Percentiles rank a stretch among this genome's conserved stretches.
Conservation (phyloP, 2,329 filamentous ascomycete species). For the Beauveria medogensis region DNA sequence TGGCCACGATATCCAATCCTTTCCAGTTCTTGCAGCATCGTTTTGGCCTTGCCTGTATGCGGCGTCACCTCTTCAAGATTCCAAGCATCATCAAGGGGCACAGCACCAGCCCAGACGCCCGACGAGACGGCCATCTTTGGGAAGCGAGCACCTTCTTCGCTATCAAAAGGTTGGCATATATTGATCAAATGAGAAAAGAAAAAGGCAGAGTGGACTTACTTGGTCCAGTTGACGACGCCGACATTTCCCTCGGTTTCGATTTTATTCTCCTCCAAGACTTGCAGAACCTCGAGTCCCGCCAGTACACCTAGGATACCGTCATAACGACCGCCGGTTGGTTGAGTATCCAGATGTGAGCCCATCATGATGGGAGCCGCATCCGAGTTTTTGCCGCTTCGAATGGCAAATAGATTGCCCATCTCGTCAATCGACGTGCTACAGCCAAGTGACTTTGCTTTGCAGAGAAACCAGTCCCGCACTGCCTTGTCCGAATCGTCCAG, state of each 20-base stretch:
- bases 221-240: slow-evolving; percentile 72
- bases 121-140: slow-evolving; percentile 67
- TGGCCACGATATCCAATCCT: slow-evolving; percentile 54
- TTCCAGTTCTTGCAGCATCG: slow-evolving; percentile 45
- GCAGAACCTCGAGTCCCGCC: slow-evolving; percentile 67
- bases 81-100: slow-evolving; percentile 55
- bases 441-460: slow-evolving; percentile 54
- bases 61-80: slow-evolving; percentile 47
- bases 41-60: slow-evolving; percentile 20
- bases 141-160: slow-evolving; percentile 75
- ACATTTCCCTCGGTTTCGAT: slow-evolving; percentile 63
- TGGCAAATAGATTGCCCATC: slow-evolving; percentile 75
- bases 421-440: slow-evolving; percentile 62
- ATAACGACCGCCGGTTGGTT: slow-evolving; percentile 60
- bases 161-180: slow-evolving; percentile 20
- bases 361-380: slow-evolving; percentile 52
- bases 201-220: slow-evolving; percentile 30
- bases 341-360: slow-evolving; percentile 62
- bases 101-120: slow-evolving; percentile 68
- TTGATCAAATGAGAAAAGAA: too few relatives aligned
- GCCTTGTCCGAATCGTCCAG: slow-evolving; percentile 68
- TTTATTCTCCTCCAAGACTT: slow-evolving; percentile 53
- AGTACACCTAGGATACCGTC: slow-evolving; percentile 71
- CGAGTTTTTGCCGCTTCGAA: slow-evolving; percentile 49
- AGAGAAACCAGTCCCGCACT: slow-evolving; percentile 68